Evolutionary conservation across 2,329 filamentous ascomycete species (phyloP).

Genomic region (Xylariaceae sp.): DNA sequence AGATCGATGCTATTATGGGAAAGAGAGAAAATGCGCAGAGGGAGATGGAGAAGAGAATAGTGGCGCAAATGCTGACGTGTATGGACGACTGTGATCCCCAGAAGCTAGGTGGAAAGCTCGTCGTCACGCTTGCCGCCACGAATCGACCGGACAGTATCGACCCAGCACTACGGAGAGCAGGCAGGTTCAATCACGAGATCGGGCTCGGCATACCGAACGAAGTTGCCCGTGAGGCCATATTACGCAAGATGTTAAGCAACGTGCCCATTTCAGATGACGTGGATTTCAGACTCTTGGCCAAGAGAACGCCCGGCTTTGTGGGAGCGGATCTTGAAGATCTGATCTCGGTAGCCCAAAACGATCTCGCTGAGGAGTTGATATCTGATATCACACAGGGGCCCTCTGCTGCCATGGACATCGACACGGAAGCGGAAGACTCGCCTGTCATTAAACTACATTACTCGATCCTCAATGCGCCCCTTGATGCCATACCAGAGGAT

Average conservation of each 20-base stretch:
- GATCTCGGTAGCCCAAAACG: slow-evolving; percentile 41
- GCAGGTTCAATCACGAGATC: slow-evolving; percentile 76
- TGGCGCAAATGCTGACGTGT: slow-evolving; percentile 75
- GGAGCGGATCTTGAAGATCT: slow-evolving; percentile 76
- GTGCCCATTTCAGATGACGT: slow-evolving; percentile 62
- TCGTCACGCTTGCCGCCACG: slow-evolving; percentile 87
- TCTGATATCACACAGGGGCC: slow-evolving; percentile 22
- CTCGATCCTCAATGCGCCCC: slow-evolving; percentile 18
- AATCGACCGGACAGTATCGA: slow-evolving; percentile 85
- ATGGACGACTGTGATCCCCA: slow-evolving; percentile 77
- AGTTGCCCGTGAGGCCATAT: slow-evolving; percentile 68
- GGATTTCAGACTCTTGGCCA: slow-evolving; percentile 69
- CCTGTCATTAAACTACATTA: slow-evolving; percentile 17
- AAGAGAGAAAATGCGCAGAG: slow-evolving; percentile 78
- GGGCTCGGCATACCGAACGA: slow-evolving; percentile 85
- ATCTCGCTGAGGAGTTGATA: slow-evolving; percentile 29
- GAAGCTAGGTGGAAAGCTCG: slow-evolving; percentile 64
- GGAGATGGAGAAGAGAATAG: slow-evolving; percentile 85
- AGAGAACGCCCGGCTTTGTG: slow-evolving; percentile 85
- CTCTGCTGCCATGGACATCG: slow-evolving; percentile 22
- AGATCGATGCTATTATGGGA: slow-evolving; percentile 85
- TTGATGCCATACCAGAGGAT: slow-evolving; percentile 19
- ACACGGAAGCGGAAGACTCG: slow-evolving; percentile 12
- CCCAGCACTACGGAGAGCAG: slow-evolving; percentile 66
- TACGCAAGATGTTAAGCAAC: slow-evolving; percentile 65